Conservation (phyloP, 352 stramenopile species). For the Globisporangium canariense region DNA sequence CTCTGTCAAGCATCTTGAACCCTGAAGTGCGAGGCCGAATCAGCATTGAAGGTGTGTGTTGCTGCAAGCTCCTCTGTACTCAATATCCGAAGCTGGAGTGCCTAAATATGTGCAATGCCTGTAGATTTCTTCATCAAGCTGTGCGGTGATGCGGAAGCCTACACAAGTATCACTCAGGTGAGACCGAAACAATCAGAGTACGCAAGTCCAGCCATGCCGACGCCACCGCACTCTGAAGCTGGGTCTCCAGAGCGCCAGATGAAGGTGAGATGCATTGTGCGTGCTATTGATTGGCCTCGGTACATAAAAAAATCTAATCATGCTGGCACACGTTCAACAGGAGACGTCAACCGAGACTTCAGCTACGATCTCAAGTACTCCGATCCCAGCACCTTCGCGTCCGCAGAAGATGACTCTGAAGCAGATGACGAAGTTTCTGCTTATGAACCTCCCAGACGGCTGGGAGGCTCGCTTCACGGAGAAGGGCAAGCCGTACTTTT, state of each 20-base stretch:
- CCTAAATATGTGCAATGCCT: background rate
- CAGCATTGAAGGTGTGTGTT: slow-evolving; percentile 62
- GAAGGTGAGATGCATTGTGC: background rate
- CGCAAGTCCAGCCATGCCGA: slow-evolving; percentile 2
- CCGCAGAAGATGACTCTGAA: slow-evolving; percentile 62
- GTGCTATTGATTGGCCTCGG: background rate
- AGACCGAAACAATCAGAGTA: slow-evolving; percentile 7
- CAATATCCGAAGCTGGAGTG: background rate
- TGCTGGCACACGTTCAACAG: slow-evolving; percentile 14
- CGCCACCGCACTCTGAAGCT: slow-evolving; percentile 3
- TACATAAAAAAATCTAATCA: background rate
- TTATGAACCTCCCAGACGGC: slow-evolving; percentile 64
- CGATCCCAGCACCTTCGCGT: slow-evolving; percentile 29
- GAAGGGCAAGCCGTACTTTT: slow-evolving; percentile 82
- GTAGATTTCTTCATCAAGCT: slow-evolving; percentile 79
- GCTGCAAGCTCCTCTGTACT: background rate
- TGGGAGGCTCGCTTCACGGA: slow-evolving; percentile 84
- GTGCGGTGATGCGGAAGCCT: slow-evolving; percentile 57
- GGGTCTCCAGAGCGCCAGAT: slow-evolving; percentile 2
- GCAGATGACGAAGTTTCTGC: slow-evolving; percentile 70
- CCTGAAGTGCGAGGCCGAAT: slow-evolving; percentile 47
- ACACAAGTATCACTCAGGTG: slow-evolving; percentile 27
- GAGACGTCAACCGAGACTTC: slow-evolving; percentile 16
- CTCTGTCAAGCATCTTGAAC: slow-evolving; percentile 49
- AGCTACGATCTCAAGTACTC: slow-evolving; percentile 15